Conservation (phyloP, 345 rosid genomes). For the Firmiana major region DNA sequence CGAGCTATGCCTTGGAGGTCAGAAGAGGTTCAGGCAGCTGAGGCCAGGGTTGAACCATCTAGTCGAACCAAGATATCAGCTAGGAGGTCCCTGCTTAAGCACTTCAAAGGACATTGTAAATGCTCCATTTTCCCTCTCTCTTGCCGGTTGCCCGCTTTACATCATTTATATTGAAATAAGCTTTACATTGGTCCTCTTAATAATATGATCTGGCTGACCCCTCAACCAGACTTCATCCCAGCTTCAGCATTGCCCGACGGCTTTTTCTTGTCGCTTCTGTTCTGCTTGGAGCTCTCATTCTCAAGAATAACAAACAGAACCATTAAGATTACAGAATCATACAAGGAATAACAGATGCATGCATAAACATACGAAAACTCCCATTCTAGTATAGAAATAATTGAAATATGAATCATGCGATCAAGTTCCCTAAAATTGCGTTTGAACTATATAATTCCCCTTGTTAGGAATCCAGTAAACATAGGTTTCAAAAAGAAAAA, state of each 20-base stretch:
- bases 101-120: conserved; percentile 8
- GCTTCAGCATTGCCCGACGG: neutral
- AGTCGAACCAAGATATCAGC: conserved; percentile 25
- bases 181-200: too few relatives aligned
- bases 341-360: too few relatives aligned
- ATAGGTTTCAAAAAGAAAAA: too few relatives aligned
- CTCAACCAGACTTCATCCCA: neutral
- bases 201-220: neutral
- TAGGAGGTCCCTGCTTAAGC: conserved; percentile 25
- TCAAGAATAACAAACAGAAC: too few relatives aligned
- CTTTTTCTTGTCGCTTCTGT: neutral
- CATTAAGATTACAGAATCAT: too few relatives aligned
- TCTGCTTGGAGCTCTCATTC: too few relatives aligned
- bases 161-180: neutral
- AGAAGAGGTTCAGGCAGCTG: conserved; percentile 30
- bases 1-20: conserved; percentile 21
- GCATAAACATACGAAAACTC: too few relatives aligned
- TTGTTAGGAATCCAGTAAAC: too few relatives aligned
- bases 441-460: too few relatives aligned
- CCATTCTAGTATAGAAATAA: too few relatives aligned
- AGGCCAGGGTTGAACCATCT: conserved; percentile 33
- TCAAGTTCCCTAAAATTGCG: too few relatives aligned
- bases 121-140: conserved; percentile 1
- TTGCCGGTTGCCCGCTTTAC: neutral
- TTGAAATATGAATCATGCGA: too few relatives aligned